Evolutionary conservation across 2,329 filamentous ascomycete species (phyloP).

Genomic region (Rhytidhysteron rufulum): DNA sequence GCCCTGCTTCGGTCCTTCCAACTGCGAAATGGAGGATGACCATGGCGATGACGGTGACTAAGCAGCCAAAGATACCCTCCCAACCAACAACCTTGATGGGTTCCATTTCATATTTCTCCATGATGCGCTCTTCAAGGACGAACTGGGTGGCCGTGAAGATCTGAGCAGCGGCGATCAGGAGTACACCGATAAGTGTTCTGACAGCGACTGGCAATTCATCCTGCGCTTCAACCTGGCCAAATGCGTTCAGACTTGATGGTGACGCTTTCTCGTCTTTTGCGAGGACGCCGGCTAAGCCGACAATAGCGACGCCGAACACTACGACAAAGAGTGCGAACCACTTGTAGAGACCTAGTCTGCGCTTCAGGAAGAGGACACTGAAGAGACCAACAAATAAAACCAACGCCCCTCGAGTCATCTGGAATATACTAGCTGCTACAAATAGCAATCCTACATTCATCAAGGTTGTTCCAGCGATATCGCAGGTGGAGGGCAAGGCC

Average conservation of each 20-base stretch:
- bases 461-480: slow-evolving; percentile 90
- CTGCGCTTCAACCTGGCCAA: slow-evolving; percentile 13
- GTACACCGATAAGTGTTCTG: slow-evolving; percentile 73
- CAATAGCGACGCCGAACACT: slow-evolving; percentile 80
- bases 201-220: slow-evolving; percentile 55
- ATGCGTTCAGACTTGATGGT: slow-evolving; percentile 15
- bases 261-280: slow-evolving; percentile 62
- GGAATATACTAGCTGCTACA: slow-evolving; percentile 93
- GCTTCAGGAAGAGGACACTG: slow-evolving; percentile 83
- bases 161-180: slow-evolving; percentile 89
- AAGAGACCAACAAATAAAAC: slow-evolving; percentile 95
- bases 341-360: slow-evolving; percentile 79
- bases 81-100: slow-evolving; percentile 91
- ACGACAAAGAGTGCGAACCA: slow-evolving; percentile 88
- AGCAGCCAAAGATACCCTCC: slow-evolving; percentile 91
- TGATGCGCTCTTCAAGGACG: slow-evolving; percentile 89
- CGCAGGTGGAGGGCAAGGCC: slow-evolving; percentile 82
- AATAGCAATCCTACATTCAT: slow-evolving; percentile 96
- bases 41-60: slow-evolving; percentile 75
- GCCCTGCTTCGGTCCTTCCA: slow-evolving; percentile 69
- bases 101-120: slow-evolving; percentile 74
- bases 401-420: slow-evolving; percentile 94
- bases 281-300: slow-evolving; percentile 83
- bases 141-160: slow-evolving; percentile 97
- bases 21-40: slow-evolving; percentile 72